Conservation (phyloP, 176 grass and related monocot genomes). For the Typha latifolia region DNA sequence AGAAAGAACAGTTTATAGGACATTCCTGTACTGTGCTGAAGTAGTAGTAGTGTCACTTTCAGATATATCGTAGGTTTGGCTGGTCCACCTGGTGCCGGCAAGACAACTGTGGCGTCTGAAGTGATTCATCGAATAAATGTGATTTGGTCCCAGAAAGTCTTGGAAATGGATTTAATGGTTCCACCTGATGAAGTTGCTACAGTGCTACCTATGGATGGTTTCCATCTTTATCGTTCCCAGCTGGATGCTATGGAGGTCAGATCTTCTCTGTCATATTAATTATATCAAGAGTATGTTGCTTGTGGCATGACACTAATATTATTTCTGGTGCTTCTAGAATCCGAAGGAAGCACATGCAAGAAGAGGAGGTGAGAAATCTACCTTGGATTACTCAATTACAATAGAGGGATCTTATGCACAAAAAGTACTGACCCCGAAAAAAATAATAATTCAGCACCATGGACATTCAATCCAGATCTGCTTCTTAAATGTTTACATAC, state of each 20-base stretch:
- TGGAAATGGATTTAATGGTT: slow-evolving; percentile 15
- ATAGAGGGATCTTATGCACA: slow-evolving; percentile 7
- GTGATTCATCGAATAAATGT: slow-evolving; percentile 56
- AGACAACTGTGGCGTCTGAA: slow-evolving; percentile 82
- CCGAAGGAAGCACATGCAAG: slow-evolving; percentile 93
- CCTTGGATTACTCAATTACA: slow-evolving; percentile 5
- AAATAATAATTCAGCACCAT: slow-evolving; percentile 48
- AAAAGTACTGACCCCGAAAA: slow-evolving; percentile 18
- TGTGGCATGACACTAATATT: slow-evolving; percentile 5
- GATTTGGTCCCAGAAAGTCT: slow-evolving; percentile 40
- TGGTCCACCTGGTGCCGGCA: slow-evolving; percentile 89
- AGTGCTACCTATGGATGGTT: slow-evolving; percentile 93
- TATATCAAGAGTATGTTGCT: neutral
- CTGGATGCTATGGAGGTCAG: slow-evolving; percentile 84
- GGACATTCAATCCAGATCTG: slow-evolving; percentile 72
- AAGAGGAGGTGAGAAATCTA: slow-evolving; percentile 72
- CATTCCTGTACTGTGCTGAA: neutral
- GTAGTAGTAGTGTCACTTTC: neutral
- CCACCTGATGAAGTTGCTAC: slow-evolving; percentile 40
- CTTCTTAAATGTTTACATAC: slow-evolving; percentile 66
- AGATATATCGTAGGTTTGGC: slow-evolving; percentile 91
- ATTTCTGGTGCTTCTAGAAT: slow-evolving; percentile 41
- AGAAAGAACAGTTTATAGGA: neutral
- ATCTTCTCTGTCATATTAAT: slow-evolving; percentile 6
- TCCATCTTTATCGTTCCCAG: slow-evolving; percentile 88